Percentiles rank a stretch among this genome's conserved stretches.
These are phyloP conservation scores for Lactarius vividus DNA, from an alignment of 768 basidiomycete species.

Conservation along the genomic window DNA sequence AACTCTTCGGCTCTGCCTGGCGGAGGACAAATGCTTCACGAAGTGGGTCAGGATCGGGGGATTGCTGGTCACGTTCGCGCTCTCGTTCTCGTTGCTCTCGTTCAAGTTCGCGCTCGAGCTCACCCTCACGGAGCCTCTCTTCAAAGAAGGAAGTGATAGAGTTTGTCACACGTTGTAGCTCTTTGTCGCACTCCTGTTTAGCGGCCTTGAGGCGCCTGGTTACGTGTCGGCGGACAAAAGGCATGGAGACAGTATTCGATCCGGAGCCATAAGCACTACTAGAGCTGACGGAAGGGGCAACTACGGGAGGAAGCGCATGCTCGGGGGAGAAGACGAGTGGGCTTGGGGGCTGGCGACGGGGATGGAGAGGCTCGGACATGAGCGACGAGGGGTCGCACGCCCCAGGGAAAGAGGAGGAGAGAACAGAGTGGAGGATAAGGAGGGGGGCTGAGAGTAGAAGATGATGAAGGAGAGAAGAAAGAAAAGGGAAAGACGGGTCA, in stretches of 20 bases:
- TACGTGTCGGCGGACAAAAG: slow-evolving; percentile 90
- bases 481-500: slow-evolving; percentile 17
- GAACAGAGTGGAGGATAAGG: slow-evolving; percentile 25
- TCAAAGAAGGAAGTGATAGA: slow-evolving; percentile 95
- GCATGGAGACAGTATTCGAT: slow-evolving; percentile 84
- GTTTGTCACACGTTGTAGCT: slow-evolving; percentile 89
- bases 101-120: slow-evolving; percentile 65
- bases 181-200: slow-evolving; percentile 96
- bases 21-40: slow-evolving; percentile 62
- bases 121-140: slow-evolving; percentile 76
- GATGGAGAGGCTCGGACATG: slow-evolving; percentile 37
- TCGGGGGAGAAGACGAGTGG: slow-evolving; percentile 79
- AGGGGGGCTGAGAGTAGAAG: slow-evolving; percentile 8
- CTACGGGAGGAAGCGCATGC: slow-evolving; percentile 41
- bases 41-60: slow-evolving; percentile 37
- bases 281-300: slow-evolving; percentile 29
- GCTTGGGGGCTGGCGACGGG: slow-evolving; percentile 57
- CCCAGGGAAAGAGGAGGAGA: slow-evolving; percentile 15
- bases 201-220: slow-evolving; percentile 89
- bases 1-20: slow-evolving; percentile 52
- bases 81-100: slow-evolving; percentile 42
- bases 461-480: slow-evolving; percentile 24
- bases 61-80: slow-evolving; percentile 51
- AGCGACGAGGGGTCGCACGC: slow-evolving; percentile 24
- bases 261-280: slow-evolving; percentile 45